Evolutionary conservation across 345 rosid genomes (phyloP).

Genomic region (Eucalyptus sp.): DNA sequence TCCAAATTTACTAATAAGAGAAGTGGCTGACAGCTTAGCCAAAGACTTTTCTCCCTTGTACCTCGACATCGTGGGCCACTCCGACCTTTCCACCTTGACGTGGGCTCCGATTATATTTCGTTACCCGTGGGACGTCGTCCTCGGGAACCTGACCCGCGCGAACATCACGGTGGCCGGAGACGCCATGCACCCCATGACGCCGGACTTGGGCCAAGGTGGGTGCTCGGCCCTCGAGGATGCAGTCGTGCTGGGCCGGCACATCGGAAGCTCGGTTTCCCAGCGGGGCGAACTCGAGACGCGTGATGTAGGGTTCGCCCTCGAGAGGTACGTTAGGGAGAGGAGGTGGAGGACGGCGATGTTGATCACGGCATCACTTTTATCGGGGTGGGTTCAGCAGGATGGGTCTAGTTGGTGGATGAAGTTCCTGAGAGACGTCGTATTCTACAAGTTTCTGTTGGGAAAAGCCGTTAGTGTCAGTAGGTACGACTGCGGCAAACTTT

Average conservation of each 20-base stretch:
- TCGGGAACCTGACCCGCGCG: slow-evolving; percentile 15
- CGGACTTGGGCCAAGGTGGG: slow-evolving; percentile 38
- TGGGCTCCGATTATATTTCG: slow-evolving; percentile 12
- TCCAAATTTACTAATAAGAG: slow-evolving; percentile 8
- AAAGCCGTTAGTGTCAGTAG: background rate
- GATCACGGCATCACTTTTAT: slow-evolving; percentile 7
- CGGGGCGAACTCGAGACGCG: background rate
- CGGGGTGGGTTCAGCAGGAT: slow-evolving; percentile 25
- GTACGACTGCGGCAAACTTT: slow-evolving; percentile 23
- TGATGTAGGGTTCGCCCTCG: slow-evolving; percentile 2
- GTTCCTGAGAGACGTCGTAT: slow-evolving; percentile 11
- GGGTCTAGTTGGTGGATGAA: slow-evolving; percentile 14
- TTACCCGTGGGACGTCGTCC: slow-evolving; percentile 21
- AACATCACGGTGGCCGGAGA: slow-evolving; percentile 35
- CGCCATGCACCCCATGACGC: slow-evolving; percentile 49
- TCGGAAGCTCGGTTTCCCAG: background rate
- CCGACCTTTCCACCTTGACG: slow-evolving; percentile 12
- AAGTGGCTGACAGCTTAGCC: slow-evolving; percentile 6
- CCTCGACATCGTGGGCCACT: slow-evolving; percentile 7
- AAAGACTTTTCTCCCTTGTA: slow-evolving; percentile 1
- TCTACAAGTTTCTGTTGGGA: background rate
- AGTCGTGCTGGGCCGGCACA: slow-evolving; percentile 20
- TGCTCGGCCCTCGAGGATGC: slow-evolving; percentile 29
- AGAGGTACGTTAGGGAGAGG: slow-evolving; percentile 14
- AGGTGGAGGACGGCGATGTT: slow-evolving; percentile 14